Percentiles rank a stretch among this genome's conserved stretches.
phyloP scores from a whole-genome alignment of 2,329 filamentous ascomycete species.

The Pyrenochaeta sp. region DNA sequence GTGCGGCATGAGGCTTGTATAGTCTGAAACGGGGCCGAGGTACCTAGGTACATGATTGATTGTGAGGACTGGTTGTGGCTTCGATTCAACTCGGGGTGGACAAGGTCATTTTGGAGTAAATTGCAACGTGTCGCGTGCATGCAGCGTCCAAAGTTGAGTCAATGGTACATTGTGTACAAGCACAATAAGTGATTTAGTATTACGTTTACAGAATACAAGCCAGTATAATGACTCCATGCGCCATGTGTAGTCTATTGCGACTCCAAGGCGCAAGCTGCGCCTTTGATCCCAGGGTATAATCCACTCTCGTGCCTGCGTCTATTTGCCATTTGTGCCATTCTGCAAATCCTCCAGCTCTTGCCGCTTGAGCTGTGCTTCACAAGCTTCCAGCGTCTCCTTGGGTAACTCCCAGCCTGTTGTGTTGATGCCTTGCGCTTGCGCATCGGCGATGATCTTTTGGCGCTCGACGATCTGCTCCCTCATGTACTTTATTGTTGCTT shows the following conservation, averaged over 20 bases:
- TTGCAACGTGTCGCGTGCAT: too few species aligned
- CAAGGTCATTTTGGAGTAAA: too few species aligned
- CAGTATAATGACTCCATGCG: neutral
- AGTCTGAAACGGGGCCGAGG: too few species aligned
- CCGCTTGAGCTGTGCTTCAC: constrained; percentile 36
- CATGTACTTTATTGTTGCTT: constrained; percentile 58
- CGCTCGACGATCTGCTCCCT: constrained; percentile 51
- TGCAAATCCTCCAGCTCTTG: constrained; percentile 29
- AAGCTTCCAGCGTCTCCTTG: constrained; percentile 38
- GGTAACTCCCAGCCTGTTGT: constrained; percentile 43
- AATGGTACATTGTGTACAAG: too few species aligned
- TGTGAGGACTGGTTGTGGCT: too few species aligned
- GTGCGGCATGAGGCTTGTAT: neutral
- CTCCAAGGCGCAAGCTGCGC: neutral
- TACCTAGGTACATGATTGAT: too few species aligned
- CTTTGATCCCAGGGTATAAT: neutral
- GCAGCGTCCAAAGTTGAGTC: too few species aligned
- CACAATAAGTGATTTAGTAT: too few species aligned
- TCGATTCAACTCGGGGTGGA: too few species aligned
- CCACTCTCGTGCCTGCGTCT: constrained; percentile 6
- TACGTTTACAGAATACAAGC: neutral
- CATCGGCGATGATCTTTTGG: constrained; percentile 46
- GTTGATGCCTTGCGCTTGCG: constrained; percentile 46
- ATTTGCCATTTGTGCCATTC: constrained; percentile 20
- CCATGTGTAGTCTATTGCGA: neutral